Base-by-base conservation (phyloP, 1,284 basidiomycete genomes). In the Vanrija pseudolonga region DNA sequence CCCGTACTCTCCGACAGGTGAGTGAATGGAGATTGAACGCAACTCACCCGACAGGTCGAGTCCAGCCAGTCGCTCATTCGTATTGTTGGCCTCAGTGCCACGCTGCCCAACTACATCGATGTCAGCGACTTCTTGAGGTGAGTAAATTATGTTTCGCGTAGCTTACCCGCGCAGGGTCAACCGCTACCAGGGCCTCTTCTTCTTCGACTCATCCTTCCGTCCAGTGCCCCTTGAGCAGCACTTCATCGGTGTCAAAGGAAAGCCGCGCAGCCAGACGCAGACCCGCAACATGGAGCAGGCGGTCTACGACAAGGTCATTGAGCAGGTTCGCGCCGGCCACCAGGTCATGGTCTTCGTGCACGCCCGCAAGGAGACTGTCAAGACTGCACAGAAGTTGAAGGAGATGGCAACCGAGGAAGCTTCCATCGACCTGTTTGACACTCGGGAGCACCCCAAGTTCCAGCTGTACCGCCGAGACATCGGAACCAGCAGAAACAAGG, bases 271-370 rank as follows among this genome's bases (percentile, higher is more conserved):
- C 54, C 68, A 79, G 0, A 81, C 82, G 37, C 85, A 88, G n/a
- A 87, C 85, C 59, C 88, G 85, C 65, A 96, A 95, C 66, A 81
- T 98, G 52, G 96, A 99, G 73, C 81, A 82, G 36, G 91, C 93
- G 23, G 86, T 90, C 3, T 98, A 89, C 67, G 84, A 96, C 66
- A 98, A 97, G 76, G 80, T 77, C 0, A 36, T 68, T 22, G 86
- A 89, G 44, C 80, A 96, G 9, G 88, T 96, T 15, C 81, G 78
- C 47, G 84, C 86, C 66, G 94, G 92, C 0, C 96, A 99, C 75
- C 96, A 98, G 75, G 93, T 98, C 55, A 98, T 99, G 95, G 92
- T 99, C 0, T 99, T 99, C 69, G 96, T 99, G 11, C 96, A 99
- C 73, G 92, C 96, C 17, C 84, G 96, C 24, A 98, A 97, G 76